Evolutionary conservation across 768 basidiomycete genomes (phyloP), one percentile per base, ranked within the genome.

Genomic region (Pluteus cervinus): DNA sequence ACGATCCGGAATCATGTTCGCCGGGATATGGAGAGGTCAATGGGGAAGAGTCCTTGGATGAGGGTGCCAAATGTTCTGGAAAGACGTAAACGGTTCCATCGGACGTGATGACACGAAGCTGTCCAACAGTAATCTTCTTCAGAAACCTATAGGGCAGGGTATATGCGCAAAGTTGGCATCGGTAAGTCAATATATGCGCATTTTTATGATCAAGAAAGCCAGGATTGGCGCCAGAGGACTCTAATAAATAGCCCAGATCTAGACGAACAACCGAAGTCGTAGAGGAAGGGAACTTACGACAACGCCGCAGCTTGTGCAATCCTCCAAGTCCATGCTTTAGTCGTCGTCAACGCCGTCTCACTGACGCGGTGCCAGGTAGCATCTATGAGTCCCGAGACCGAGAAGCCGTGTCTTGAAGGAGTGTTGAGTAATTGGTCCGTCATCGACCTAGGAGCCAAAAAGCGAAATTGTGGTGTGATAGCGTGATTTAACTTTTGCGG

Each of bases 251-350:
- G n/a, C n/a, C n/a, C n/a, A n/a, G n/a, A n/a, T n/a, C n/a, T n/a
- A n/a, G n/a, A n/a, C n/a, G n/a, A n/a, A n/a, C n/a, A n/a, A n/a
- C n/a, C n/a, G n/a, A n/a, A n/a, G n/a, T n/a, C n/a, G n/a, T n/a
- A n/a, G n/a, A n/a, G n/a, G n/a, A n/a, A 21, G 40, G 22, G 47
- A 35, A 40, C 71, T 32, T 50, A 73, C 73, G 67, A 54, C 29
- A 74, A 56, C 12, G 71, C 72, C 4, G 67, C 71, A 31, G 60
- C 53, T 49, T 74, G 63, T 16, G 71, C 63, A 3, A 71, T 41
- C 42, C 61, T 52, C 7, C n/a, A n/a, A n/a, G n/a, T n/a, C n/a
- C n/a, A n/a, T n/a, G n/a, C n/a, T n/a, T n/a, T n/a, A n/a, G 32
- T 7, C 24, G 14, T 17, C 17, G 10, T 12, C 10, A 33, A 33